A percentile compares a stretch with the other conserved stretches of the same genome.
These are phyloP conservation scores for Penstemon newberryi DNA, from an alignment of 257 asterid species.

Conservation along the genomic window DNA sequence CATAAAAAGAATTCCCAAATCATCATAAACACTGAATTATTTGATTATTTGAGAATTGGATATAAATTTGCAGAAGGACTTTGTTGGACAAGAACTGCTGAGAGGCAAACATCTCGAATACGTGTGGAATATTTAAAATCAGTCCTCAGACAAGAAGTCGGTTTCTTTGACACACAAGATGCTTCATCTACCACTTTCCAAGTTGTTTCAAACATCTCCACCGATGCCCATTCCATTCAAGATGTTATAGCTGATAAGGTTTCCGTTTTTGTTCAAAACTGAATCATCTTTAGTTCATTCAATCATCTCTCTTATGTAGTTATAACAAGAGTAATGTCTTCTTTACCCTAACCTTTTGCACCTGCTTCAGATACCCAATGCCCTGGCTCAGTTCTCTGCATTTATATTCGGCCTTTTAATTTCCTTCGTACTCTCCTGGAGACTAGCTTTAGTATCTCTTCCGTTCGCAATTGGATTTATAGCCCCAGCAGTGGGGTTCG, in stretches of 20 bases:
- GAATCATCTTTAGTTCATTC: background rate
- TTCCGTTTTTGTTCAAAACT: background rate
- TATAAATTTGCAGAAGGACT: constrained; percentile 39
- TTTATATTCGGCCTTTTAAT: constrained; percentile 30
- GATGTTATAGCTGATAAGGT: constrained; percentile 47
- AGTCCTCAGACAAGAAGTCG: constrained; percentile 50
- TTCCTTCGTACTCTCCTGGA: constrained; percentile 45
- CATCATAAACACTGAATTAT: background rate
- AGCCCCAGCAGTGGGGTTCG: constrained; percentile 37
- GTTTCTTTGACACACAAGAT: constrained; percentile 45
- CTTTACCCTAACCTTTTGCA: background rate
- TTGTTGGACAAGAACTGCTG: constrained; percentile 58
- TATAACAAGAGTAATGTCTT: background rate
- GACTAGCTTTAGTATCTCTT: constrained; percentile 45
- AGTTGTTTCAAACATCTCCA: constrained; percentile 38
- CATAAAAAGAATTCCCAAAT: too few species aligned
- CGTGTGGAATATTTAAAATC: constrained; percentile 39
- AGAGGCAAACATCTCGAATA: constrained; percentile 51
- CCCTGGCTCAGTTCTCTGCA: constrained; percentile 37
- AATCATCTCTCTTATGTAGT: background rate
- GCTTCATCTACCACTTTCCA: constrained; percentile 37
- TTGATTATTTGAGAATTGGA: background rate
- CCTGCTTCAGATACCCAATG: constrained; percentile 45
- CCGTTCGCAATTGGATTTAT: constrained; percentile 39
- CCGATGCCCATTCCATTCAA: constrained; percentile 44